These are phyloP conservation scores for Alternaria novae-zelandiae DNA, from an alignment of 2,329 filamentous ascomycete species.

Conservation along the genomic window DNA sequence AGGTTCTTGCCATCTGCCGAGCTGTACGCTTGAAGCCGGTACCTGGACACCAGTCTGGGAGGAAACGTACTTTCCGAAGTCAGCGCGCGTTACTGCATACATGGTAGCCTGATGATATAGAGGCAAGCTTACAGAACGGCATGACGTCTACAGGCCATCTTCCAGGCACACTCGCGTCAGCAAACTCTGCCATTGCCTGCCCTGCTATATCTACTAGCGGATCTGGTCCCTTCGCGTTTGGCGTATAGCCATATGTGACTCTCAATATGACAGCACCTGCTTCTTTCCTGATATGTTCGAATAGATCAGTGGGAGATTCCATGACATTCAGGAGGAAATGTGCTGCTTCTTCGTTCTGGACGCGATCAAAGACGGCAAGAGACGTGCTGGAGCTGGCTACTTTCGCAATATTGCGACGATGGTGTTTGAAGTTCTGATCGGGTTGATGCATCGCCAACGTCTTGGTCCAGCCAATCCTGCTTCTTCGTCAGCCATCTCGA, in stretches of 20 bases:
- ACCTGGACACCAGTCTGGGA: slow-evolving; percentile 58
- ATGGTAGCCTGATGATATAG: background rate
- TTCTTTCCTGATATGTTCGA: slow-evolving; percentile 37
- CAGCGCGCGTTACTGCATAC: background rate
- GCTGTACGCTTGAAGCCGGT: slow-evolving; percentile 54
- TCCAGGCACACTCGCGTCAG: slow-evolving; percentile 50
- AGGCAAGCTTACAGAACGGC: slow-evolving; percentile 47
- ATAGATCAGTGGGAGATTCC: slow-evolving; percentile 26
- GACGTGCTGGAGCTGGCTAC: slow-evolving; percentile 30
- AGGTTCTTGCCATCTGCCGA: slow-evolving; percentile 41
- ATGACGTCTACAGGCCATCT: slow-evolving; percentile 57
- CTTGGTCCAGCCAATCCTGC: slow-evolving; percentile 36
- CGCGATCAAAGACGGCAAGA: slow-evolving; percentile 32
- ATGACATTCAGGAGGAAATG: slow-evolving; percentile 37
- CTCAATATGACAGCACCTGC: slow-evolving; percentile 37
- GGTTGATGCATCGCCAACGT: slow-evolving; percentile 28
- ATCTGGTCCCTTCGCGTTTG: slow-evolving; percentile 50
- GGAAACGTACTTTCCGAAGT: slow-evolving; percentile 38
- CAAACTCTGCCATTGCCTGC: slow-evolving; percentile 51
- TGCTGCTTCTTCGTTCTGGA: slow-evolving; percentile 36
- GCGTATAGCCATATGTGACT: slow-evolving; percentile 52
- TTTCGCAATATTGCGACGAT: slow-evolving; percentile 36
- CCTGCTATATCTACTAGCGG: slow-evolving; percentile 54
- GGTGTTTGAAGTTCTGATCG: slow-evolving; percentile 29
- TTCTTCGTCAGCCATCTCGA: background rate